Evolutionary conservation across 345 rosid genomes (phyloP).

Genomic region (Melaleuca alternifolia): DNA sequence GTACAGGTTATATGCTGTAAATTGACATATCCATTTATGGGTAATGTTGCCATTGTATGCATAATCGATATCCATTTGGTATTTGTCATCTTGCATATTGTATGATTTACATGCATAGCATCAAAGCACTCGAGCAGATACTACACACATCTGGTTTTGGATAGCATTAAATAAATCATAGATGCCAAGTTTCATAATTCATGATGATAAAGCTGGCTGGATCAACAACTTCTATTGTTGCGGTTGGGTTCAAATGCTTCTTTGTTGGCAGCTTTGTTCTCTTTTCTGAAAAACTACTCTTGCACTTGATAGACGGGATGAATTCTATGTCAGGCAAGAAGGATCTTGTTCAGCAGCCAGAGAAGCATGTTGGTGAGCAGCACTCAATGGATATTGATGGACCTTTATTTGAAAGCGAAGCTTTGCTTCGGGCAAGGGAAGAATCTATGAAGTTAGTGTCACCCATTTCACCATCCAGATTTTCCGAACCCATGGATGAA

Average conservation of each 20-base stretch:
- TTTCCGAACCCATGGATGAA: neutral
- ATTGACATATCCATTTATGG: neutral
- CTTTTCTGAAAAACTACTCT: neutral
- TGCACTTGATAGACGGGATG: neutral
- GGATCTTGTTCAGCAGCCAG: neutral
- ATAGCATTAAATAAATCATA: neutral
- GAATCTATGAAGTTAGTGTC: neutral
- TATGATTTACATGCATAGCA: neutral
- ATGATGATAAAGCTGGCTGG: neutral
- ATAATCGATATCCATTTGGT: neutral
- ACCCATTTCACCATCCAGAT: neutral
- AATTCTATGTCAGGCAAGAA: constrained; percentile 4
- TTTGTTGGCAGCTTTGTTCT: neutral
- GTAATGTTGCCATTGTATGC: neutral
- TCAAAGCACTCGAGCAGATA: neutral
- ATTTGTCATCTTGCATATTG: neutral
- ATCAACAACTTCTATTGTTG: neutral
- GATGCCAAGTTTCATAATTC: neutral
- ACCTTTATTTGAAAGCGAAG: neutral
- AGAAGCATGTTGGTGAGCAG: neutral
- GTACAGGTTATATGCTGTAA: neutral
- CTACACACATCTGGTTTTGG: neutral
- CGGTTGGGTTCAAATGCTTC: neutral
- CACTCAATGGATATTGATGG: neutral
- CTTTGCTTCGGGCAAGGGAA: neutral